Percentiles rank a stretch among this genome's conserved stretches.
Conservation (phyloP, 148 eudicot species). For the Agrostemma githago region DNA sequence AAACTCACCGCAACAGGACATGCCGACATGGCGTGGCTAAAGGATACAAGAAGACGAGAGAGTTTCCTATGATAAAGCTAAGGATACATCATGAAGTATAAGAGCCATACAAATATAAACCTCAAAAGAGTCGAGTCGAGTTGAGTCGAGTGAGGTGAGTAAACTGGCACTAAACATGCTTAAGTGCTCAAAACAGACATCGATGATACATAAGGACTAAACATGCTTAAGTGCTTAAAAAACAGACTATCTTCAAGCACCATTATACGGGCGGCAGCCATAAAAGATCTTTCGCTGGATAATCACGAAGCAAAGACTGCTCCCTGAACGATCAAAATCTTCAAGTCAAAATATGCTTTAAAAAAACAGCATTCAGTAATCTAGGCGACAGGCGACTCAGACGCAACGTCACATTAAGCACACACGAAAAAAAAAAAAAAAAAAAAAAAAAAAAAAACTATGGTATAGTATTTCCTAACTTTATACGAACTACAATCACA, state of each 20-base stretch:
- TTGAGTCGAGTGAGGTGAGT: neutral
- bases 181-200: slow-evolving; percentile 13
- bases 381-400: no score
- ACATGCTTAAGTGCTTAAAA: slow-evolving; percentile 15
- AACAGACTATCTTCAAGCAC: slow-evolving; percentile 25
- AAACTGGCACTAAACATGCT: slow-evolving; percentile 9
- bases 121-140: slow-evolving; percentile 5
- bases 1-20: slow-evolving; percentile 13
- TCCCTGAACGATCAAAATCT: slow-evolving; percentile 56
- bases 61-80: neutral
- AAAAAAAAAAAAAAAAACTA: neutral
- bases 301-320: slow-evolving; percentile 44
- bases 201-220: slow-evolving; percentile 9
- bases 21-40: neutral
- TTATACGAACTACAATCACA: neutral
- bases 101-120: slow-evolving; percentile 12
- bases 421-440: no score
- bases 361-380: slow-evolving; percentile 29
- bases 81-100: slow-evolving; percentile 22
- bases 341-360: slow-evolving; percentile 38
- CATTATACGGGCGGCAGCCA: slow-evolving; percentile 32
- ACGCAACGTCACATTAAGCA: slow-evolving; percentile 14
- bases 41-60: slow-evolving; percentile 3
- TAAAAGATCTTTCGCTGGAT: slow-evolving; percentile 37
- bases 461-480: neutral